A percentile compares a stretch with the other conserved stretches of the same genome.
phyloP scores from a whole-genome alignment of 768 basidiomycete genomes.

The Pisolithus sp. region DNA sequence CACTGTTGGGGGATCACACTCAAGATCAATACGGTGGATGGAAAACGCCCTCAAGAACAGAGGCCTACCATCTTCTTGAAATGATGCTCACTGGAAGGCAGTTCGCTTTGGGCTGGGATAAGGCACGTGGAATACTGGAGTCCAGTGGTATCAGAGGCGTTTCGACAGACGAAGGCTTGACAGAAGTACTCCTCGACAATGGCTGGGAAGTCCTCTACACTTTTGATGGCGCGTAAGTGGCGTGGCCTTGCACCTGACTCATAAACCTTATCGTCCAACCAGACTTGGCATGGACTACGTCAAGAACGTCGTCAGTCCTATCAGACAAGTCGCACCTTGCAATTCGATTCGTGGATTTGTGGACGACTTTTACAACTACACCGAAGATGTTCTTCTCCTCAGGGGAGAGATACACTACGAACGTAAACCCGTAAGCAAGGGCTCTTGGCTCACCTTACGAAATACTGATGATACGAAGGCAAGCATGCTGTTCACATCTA shows the following conservation, averaged over 20 bases:
- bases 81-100: slow-evolving; percentile 13
- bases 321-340: slow-evolving; percentile 31
- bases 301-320: slow-evolving; percentile 35
- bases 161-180: slow-evolving; percentile 24
- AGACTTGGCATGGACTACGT: slow-evolving; percentile 40
- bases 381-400: slow-evolving; percentile 35
- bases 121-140: slow-evolving; percentile 16
- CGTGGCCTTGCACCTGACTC: background rate
- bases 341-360: slow-evolving; percentile 32
- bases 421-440: slow-evolving; percentile 33
- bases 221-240: slow-evolving; percentile 34
- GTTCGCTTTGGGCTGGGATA: slow-evolving; percentile 15
- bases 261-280: slow-evolving; percentile 6
- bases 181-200: slow-evolving; percentile 23
- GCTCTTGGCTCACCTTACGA: background rate
- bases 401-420: slow-evolving; percentile 35
- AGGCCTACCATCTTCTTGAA: slow-evolving; percentile 16
- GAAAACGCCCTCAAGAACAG: slow-evolving; percentile 15
- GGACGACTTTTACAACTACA: slow-evolving; percentile 32
- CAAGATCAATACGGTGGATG: slow-evolving; percentile 17
- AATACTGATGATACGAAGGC: slow-evolving; percentile 20
- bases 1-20: slow-evolving; percentile 7
- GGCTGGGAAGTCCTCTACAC: slow-evolving; percentile 34
- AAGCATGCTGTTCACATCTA: slow-evolving; percentile 28
- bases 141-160: slow-evolving; percentile 9